Evolutionary conservation across 805 yeast genomes (phyloP), one percentile per base, ranked within the genome.

Genomic region (Saccharomycopsis selenospora): DNA sequence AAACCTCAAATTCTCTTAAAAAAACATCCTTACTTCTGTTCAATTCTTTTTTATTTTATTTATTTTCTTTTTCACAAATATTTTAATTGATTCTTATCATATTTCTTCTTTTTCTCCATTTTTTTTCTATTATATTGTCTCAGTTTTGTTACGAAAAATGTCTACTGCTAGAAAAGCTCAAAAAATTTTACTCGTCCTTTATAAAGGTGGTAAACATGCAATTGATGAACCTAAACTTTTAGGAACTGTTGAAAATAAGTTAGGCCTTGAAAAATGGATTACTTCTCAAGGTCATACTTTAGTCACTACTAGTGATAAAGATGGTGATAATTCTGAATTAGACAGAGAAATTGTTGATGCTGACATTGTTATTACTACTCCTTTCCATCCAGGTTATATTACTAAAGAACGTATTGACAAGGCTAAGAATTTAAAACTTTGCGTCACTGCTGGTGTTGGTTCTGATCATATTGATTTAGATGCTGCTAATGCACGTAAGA

Each of bases 361-460:
- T 3, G 93, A 85, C 57, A 72, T 85, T 45, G 75, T 85, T 59
- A 84, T 85, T 65, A 79, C 90, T 36, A 84, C 91, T 10, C 93
- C 95, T 3, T 85, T 85, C 75, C 86, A 76, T 66, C 93, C 95
- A 3, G 91, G 81, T 30, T 85, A 85, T 65, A 71, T 85, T 62
- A 76, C 82, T 48, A 70, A 72, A 51, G 82, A 79, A 57, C 73
- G 91, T 59, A 73, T 85, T 54, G 78, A 69, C 44, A 74, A 76
- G 60, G 90, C 91, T 28, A 79, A 80, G 62, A 82, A 81, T 46
- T 73, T 85, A 65, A 83, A 82, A 69, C 61, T 82, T 45, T 69
- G 80, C 52, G 72, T 83, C 57, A 85, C 90, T 43, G 95, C 95
- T 7, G 95, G 93, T 57, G 89, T 85, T 51, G 95, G 95, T 10